These are phyloP conservation scores for Clavispora asparagi DNA, from an alignment of 805 yeast genomes.

Conservation along the genomic window DNA sequence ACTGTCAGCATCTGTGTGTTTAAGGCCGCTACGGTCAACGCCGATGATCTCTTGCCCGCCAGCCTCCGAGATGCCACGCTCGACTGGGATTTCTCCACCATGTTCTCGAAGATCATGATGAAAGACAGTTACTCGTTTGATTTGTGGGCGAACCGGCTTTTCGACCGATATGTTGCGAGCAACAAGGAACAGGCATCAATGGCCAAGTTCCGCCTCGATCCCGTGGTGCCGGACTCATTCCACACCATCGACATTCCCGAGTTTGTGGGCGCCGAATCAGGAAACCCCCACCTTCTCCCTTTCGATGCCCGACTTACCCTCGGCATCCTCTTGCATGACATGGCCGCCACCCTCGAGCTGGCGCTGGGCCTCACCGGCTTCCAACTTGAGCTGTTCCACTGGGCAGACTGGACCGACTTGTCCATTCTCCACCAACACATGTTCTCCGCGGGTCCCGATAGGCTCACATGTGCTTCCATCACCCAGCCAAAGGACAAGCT, in stretches of 20 bases:
- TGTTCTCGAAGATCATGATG: not conserved
- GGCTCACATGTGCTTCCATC: not conserved
- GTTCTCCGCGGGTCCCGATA: not conserved
- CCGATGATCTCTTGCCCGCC: not conserved
- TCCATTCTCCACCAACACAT: not conserved
- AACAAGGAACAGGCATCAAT: not conserved
- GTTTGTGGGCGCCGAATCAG: not conserved
- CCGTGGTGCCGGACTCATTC: not conserved
- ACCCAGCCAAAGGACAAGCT: not conserved
- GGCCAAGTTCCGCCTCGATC: constrained; percentile 2
- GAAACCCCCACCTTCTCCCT: constrained; percentile 5
- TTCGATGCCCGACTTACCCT: constrained; percentile 1
- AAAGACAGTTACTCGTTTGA: constrained; percentile 5
- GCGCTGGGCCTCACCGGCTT: not conserved
- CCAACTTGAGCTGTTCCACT: constrained; percentile 1
- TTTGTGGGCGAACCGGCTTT: constrained; percentile 7
- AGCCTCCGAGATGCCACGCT: not conserved
- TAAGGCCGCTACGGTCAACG: not conserved
- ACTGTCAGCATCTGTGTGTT: not conserved
- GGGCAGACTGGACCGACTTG: constrained; percentile 5
- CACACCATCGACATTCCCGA: not conserved
- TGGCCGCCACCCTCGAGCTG: not conserved
- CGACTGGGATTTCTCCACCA: not conserved
- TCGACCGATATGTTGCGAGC: not conserved
- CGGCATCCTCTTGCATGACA: constrained; percentile 1